phyloP scores from a whole-genome alignment of 116 monocot genomes.

The Cymodocea nodosa region DNA sequence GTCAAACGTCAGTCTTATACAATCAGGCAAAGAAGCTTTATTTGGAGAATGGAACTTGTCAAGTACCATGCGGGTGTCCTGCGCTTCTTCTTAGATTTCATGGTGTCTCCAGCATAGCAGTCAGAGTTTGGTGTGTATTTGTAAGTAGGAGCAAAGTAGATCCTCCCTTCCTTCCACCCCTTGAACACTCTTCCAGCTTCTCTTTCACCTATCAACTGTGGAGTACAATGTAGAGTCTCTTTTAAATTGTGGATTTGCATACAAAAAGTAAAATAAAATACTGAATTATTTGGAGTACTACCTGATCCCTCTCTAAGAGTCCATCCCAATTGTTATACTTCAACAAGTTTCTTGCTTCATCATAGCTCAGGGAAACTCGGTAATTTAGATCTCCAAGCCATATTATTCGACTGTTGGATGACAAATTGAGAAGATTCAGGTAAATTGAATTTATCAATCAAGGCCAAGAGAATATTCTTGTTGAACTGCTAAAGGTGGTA shows the following conservation, averaged over 20 bases:
- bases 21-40: background rate
- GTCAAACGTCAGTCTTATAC: too few relatives aligned
- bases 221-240: background rate
- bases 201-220: slow-evolving; percentile 61
- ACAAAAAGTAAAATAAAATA: background rate
- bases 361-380: slow-evolving; percentile 66
- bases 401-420: slow-evolving; percentile 42
- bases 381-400: slow-evolving; percentile 99
- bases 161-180: slow-evolving; percentile 87
- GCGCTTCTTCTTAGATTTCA: slow-evolving; percentile 74
- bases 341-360: slow-evolving; percentile 39
- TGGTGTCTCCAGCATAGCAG: slow-evolving; percentile 70
- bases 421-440: background rate
- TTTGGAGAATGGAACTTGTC: background rate
- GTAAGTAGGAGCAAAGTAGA: slow-evolving; percentile 91
- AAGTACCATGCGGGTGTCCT: slow-evolving; percentile 88
- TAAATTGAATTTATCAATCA: background rate
- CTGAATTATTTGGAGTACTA: background rate
- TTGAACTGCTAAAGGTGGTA: background rate
- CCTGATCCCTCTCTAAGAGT: slow-evolving; percentile 63
- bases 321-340: slow-evolving; percentile 60
- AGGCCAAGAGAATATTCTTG: background rate
- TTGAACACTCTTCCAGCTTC: slow-evolving; percentile 85
- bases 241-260: background rate
- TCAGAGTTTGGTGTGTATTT: slow-evolving; percentile 89